Conservation (phyloP, 2,329 filamentous ascomycete genomes). For the Mycogone perniciosa region DNA sequence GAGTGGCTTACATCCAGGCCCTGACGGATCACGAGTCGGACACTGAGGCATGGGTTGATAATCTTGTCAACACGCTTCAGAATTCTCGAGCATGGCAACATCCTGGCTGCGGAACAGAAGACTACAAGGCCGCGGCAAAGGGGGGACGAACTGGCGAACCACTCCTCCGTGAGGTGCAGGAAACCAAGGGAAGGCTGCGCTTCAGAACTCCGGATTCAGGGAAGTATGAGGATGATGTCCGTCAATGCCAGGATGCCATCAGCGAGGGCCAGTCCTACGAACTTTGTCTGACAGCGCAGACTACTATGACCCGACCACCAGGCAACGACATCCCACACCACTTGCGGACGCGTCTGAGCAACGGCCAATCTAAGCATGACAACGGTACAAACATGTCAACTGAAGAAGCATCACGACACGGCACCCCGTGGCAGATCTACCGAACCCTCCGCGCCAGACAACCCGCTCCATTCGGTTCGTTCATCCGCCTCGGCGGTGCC, state of each 20-base stretch:
- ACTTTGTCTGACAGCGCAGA: slow-evolving; percentile 74
- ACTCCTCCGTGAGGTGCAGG: slow-evolving; percentile 14
- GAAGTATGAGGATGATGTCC: slow-evolving; percentile 61
- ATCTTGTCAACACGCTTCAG: slow-evolving; percentile 24
- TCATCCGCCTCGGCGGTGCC: slow-evolving; percentile 60
- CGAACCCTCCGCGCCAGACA: slow-evolving; percentile 62
- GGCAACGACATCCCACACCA: slow-evolving; percentile 37
- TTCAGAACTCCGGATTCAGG: slow-evolving; percentile 37
- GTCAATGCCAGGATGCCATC: slow-evolving; percentile 63
- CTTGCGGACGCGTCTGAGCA: slow-evolving; percentile 1
- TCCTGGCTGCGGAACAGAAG: slow-evolving; percentile 8
- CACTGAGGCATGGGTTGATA: slow-evolving; percentile 26
- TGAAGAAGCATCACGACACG: slow-evolving; percentile 7
- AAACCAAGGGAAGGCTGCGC: slow-evolving; percentile 13
- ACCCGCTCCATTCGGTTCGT: slow-evolving; percentile 80
- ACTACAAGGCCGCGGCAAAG: neutral
- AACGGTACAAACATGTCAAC: neutral
- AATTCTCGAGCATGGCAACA: slow-evolving; percentile 28
- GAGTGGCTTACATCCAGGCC: slow-evolving; percentile 57
- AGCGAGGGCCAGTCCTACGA: slow-evolving; percentile 78
- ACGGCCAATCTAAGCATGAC: neutral
- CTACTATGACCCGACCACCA: slow-evolving; percentile 47
- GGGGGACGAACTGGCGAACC: slow-evolving; percentile 15
- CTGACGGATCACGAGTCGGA: slow-evolving; percentile 22
- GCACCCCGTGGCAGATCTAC: slow-evolving; percentile 63